A percentile compares a stretch with the other conserved stretches of the same genome.
Evolutionary conservation across 768 basidiomycete species (phyloP).

Genomic region (Lactifluus rugatus): DNA sequence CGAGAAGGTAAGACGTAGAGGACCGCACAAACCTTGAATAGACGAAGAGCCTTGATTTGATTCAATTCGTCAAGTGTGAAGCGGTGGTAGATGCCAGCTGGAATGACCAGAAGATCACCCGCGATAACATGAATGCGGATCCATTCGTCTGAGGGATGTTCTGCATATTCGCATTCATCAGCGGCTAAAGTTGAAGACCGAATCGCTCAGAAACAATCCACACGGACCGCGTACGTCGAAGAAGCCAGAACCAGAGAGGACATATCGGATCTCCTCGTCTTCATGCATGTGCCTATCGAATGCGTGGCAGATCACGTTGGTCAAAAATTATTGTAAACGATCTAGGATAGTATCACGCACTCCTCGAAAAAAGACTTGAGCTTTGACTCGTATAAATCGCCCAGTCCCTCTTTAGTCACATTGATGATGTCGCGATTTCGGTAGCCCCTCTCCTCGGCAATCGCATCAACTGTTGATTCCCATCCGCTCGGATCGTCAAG

Average conservation of each 20-base stretch:
- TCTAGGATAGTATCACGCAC: slow-evolving; percentile 29
- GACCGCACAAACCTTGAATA: slow-evolving; percentile 62
- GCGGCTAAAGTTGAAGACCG: not conserved
- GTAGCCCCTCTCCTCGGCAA: slow-evolving; percentile 65
- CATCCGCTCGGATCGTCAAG: slow-evolving; percentile 39
- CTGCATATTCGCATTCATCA: slow-evolving; percentile 29
- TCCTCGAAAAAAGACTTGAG: slow-evolving; percentile 79
- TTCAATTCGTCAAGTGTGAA: slow-evolving; percentile 81
- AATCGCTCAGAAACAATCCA: not conserved
- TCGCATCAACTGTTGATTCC: slow-evolving; percentile 43
- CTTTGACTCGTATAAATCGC: slow-evolving; percentile 73
- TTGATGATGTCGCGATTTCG: slow-evolving; percentile 78
- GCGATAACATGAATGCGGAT: slow-evolving; percentile 66
- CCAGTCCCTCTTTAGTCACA: slow-evolving; percentile 68
- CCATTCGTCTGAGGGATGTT: slow-evolving; percentile 63
- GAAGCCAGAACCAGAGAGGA: slow-evolving; percentile 79
- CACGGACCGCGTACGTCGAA: slow-evolving; percentile 80
- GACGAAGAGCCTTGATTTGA: slow-evolving; percentile 62
- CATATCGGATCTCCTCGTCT: slow-evolving; percentile 91
- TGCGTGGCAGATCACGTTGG: not conserved
- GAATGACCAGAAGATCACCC: slow-evolving; percentile 81
- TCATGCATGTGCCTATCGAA: slow-evolving; percentile 79
- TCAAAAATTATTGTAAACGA: no score
- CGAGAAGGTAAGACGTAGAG: not conserved
- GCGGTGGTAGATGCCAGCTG: slow-evolving; percentile 89